phyloP scores from a whole-genome alignment of 441 rosid species.

The Capsella rubella region DNA sequence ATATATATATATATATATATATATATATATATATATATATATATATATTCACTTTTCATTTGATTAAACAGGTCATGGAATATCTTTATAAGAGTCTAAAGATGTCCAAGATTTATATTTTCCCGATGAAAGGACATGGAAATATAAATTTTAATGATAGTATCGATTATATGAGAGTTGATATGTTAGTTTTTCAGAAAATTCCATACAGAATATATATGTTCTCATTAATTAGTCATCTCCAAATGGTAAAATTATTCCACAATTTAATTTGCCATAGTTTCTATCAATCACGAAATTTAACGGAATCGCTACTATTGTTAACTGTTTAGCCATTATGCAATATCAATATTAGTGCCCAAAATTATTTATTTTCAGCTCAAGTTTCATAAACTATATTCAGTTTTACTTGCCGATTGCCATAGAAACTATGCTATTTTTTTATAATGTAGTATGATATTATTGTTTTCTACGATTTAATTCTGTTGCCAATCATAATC shows the following conservation, averaged over 20 bases:
- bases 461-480: too few species aligned
- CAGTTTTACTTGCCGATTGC: too few species aligned
- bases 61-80: conserved; percentile 35
- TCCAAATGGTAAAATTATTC: background rate
- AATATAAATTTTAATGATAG: conserved; percentile 7
- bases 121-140: conserved; percentile 23
- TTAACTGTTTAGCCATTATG: background rate
- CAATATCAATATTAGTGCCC: background rate
- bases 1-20: too few species aligned
- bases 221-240: background rate
- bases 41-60: conserved; percentile 21
- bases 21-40: too few species aligned
- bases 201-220: background rate
- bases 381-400: too few species aligned
- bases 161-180: conserved; percentile 13
- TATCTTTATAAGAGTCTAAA: conserved; percentile 24
- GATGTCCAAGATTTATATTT: conserved; percentile 18
- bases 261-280: background rate
- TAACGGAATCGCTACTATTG: background rate
- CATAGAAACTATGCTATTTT: too few species aligned
- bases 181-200: background rate
- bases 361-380: too few species aligned
- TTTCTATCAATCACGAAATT: background rate
- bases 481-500: too few species aligned
- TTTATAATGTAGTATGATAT: background rate